Evolutionary conservation across 2,329 filamentous ascomycete genomes (phyloP).

Genomic region (Pseudogymnoascus sp.): DNA sequence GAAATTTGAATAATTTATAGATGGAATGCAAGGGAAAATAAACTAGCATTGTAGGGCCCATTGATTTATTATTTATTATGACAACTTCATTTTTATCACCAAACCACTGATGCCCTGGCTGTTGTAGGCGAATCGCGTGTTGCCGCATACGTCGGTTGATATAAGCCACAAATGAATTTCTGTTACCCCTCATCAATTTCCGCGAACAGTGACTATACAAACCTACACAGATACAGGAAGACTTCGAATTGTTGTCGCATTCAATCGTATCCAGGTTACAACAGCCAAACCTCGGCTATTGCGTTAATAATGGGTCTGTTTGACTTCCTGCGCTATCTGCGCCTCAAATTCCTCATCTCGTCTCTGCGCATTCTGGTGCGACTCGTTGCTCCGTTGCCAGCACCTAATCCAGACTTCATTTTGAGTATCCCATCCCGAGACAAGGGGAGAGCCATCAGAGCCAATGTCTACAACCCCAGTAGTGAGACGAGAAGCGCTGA

Average conservation of each 20-base stretch:
- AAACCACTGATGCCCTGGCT: no score
- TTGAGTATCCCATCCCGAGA: slow-evolving; percentile 14
- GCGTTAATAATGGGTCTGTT: not conserved
- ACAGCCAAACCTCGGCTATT: not conserved
- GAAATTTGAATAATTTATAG: no score
- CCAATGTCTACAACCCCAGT: not conserved
- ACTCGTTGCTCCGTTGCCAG: slow-evolving; percentile 9
- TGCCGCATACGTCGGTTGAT: no score
- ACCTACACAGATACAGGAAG: no score
- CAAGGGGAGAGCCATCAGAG: slow-evolving; percentile 11
- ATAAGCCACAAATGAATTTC: no score
- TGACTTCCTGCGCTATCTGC: slow-evolving; percentile 13
- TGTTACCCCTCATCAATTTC: no score
- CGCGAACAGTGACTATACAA: no score
- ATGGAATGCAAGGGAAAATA: no score
- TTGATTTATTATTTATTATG: no score
- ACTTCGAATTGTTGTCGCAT: not conserved
- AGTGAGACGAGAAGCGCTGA: not conserved
- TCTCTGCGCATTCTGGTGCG: slow-evolving; percentile 9
- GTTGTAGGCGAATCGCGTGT: no score
- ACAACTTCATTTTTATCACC: no score
- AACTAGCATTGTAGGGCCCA: no score
- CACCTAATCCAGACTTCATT: slow-evolving; percentile 12
- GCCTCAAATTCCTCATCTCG: slow-evolving; percentile 16
- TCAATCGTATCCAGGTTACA: not conserved